A percentile compares a stretch with the other conserved stretches of the same genome.
Evolutionary conservation across 2,329 filamentous ascomycete species (phyloP).

Genomic region (Hymenoscyphus infarciens): DNA sequence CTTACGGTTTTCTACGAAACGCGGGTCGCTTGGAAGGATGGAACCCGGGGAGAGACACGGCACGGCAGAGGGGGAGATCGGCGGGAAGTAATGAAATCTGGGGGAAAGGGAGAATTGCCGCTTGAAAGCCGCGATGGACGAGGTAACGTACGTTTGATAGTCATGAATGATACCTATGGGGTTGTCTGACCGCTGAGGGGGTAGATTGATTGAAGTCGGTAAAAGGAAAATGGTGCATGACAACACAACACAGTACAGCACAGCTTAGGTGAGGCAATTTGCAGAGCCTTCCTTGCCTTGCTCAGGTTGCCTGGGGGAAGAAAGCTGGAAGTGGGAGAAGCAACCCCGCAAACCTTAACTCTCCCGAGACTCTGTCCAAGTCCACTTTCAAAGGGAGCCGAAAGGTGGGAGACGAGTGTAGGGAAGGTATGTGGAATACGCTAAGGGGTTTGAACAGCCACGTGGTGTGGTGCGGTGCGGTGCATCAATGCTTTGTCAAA

Average conservation of each 20-base stretch:
- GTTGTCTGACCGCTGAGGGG: background rate
- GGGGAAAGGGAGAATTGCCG: background rate
- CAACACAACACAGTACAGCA: no score
- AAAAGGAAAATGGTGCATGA: background rate
- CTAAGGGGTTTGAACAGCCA: background rate
- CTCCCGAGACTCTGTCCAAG: no score
- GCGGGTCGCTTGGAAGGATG: background rate
- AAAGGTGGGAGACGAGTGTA: no score
- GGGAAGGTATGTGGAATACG: no score
- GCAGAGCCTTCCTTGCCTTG: background rate
- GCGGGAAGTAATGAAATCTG: background rate
- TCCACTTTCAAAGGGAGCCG: background rate
- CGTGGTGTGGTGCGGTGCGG: background rate
- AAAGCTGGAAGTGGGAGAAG: no score
- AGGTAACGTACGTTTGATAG: background rate
- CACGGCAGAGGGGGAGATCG: background rate
- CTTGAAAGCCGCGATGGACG: background rate
- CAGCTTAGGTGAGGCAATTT: conserved; percentile 1
- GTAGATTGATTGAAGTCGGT: no score
- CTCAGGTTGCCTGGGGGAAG: background rate
- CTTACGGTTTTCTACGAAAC: background rate
- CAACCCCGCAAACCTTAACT: background rate
- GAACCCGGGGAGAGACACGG: background rate
- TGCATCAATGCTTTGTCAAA: background rate
- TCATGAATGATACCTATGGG: background rate